Conservation (phyloP, 805 yeast genomes). For the Saccharomycopsis capsularis region DNA sequence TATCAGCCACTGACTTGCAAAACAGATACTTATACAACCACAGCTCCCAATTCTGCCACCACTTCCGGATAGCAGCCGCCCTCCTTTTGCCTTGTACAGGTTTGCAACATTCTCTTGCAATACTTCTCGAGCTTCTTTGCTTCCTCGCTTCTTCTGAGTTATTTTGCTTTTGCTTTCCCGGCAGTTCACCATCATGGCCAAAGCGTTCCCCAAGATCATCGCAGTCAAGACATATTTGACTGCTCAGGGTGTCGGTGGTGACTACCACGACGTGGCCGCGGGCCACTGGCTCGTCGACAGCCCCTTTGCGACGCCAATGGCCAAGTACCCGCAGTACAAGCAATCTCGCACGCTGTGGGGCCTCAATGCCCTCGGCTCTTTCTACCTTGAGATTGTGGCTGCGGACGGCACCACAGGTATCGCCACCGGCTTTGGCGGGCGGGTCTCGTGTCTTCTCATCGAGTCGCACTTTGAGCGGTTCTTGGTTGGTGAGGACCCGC, state of each 20-base stretch:
- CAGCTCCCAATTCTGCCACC: no score
- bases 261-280: constrained; percentile 41
- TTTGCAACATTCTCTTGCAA: not conserved
- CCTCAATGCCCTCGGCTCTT: constrained; percentile 43
- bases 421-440: constrained; percentile 49
- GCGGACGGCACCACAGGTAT: constrained; percentile 43
- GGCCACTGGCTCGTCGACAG: constrained; percentile 47
- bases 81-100: not conserved
- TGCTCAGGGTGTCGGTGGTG: constrained; percentile 45
- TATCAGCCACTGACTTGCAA: no score
- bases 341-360: constrained; percentile 43
- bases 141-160: not conserved
- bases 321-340: constrained; percentile 39
- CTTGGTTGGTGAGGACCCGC: constrained; percentile 40
- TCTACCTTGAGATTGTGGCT: constrained; percentile 43
- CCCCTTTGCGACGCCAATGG: constrained; percentile 43
- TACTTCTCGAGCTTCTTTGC: not conserved
- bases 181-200: no score
- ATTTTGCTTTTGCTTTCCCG: no score
- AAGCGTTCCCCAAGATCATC: constrained; percentile 38
- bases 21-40: no score
- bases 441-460: constrained; percentile 42
- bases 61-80: no score
- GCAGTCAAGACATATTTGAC: constrained; percentile 36
- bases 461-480: constrained; percentile 41